phyloP scores from a whole-genome alignment of 371 early-diverging fungal genomes.

The Syncephalastrum monosporum region DNA sequence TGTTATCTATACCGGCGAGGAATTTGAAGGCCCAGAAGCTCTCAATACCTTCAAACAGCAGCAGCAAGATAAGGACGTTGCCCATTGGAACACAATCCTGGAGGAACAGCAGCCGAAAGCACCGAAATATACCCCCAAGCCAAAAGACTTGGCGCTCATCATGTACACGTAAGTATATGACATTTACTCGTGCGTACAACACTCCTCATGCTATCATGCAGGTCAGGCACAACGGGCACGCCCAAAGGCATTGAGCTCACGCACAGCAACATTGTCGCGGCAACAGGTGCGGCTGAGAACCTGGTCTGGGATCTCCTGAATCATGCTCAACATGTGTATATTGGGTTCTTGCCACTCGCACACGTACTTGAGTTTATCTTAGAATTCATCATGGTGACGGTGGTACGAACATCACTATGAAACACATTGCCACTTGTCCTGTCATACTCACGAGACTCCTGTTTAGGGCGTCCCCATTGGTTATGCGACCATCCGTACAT shows the following conservation, averaged over 20 bases:
- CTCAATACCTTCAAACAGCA: constrained; percentile 23
- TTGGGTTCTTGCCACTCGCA: constrained; percentile 91
- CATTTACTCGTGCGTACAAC: neutral
- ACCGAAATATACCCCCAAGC: constrained; percentile 37
- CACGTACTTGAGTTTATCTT: constrained; percentile 84
- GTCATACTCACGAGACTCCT: constrained; percentile 12
- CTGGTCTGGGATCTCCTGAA: constrained; percentile 40
- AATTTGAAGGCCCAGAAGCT: constrained; percentile 31
- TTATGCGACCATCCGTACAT: constrained; percentile 78
- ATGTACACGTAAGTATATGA: constrained; percentile 60
- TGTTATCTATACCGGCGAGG: constrained; percentile 38
- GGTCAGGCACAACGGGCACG: constrained; percentile 83
- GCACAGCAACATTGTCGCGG: constrained; percentile 73
- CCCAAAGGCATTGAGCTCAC: constrained; percentile 74
- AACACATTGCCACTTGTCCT: neutral
- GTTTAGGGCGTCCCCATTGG: constrained; percentile 61
- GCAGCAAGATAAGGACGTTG: constrained; percentile 14
- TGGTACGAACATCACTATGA: constrained; percentile 6
- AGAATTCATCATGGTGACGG: constrained; percentile 55
- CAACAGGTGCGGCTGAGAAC: constrained; percentile 51
- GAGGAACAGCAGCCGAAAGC: constrained; percentile 23
- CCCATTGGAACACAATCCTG: constrained; percentile 30
- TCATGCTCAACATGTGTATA: constrained; percentile 52
- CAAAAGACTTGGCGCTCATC: constrained; percentile 78
- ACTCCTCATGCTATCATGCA: constrained; percentile 19